phyloP scores from a whole-genome alignment of 371 early-diverging fungal genomes.

The Mortierella sp. region DNA sequence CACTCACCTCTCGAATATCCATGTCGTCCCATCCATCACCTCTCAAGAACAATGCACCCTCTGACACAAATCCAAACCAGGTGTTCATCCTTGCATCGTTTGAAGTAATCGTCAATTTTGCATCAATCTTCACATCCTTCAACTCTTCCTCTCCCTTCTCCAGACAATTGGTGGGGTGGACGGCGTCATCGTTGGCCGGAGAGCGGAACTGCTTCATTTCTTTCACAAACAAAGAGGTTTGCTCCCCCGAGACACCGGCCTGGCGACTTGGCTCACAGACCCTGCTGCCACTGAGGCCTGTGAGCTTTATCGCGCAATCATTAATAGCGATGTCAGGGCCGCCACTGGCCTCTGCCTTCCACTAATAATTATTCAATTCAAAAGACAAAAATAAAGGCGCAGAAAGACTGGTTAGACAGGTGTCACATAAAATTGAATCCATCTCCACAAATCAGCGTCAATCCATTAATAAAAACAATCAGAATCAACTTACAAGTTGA shows the following conservation, averaged over 20 bases:
- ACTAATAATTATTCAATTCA: constrained; percentile 12
- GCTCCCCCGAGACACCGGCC: constrained; percentile 53
- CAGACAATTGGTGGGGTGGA: constrained; percentile 27
- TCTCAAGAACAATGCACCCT: constrained; percentile 43
- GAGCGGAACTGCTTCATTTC: constrained; percentile 52
- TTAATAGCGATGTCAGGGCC: constrained; percentile 58
- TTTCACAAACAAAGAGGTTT: constrained; percentile 47
- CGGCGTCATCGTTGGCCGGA: constrained; percentile 34
- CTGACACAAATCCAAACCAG: constrained; percentile 52
- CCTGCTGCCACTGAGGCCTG: constrained; percentile 56
- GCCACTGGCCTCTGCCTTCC: constrained; percentile 57
- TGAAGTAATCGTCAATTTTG: constrained; percentile 51
- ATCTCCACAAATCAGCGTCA: not conserved
- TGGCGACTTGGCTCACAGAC: constrained; percentile 54
- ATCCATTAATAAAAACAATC: not conserved
- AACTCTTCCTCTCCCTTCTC: constrained; percentile 24
- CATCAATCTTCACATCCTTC: constrained; percentile 52
- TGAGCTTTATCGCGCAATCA: constrained; percentile 55
- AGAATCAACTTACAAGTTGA: constrained; percentile 40
- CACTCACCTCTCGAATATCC: constrained; percentile 49
- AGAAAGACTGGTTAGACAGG: not conserved
- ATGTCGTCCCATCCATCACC: constrained; percentile 56
- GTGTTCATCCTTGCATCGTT: constrained; percentile 48
- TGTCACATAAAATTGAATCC: not conserved
- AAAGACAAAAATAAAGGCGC: constrained; percentile 1